These are phyloP conservation scores for Fusarium sp. DNA, from an alignment of 2,329 filamentous ascomycete genomes.

Conservation along the genomic window DNA sequence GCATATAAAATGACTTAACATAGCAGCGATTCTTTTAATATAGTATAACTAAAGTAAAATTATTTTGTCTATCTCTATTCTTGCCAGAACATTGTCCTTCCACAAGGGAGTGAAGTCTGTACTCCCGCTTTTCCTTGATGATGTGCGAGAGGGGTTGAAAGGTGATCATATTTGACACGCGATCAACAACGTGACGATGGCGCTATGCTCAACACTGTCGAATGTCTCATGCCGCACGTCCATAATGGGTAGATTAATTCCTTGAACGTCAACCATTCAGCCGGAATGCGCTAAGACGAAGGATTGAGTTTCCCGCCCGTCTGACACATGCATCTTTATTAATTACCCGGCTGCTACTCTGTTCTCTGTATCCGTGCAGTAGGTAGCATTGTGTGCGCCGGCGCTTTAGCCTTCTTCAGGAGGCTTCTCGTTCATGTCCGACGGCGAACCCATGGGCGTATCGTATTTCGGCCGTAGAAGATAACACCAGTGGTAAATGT, in stretches of 20 bases:
- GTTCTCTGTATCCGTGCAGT: neutral
- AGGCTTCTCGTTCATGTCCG: constrained; percentile 11
- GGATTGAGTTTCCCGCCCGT: constrained; percentile 6
- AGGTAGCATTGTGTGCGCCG: neutral
- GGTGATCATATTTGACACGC: neutral
- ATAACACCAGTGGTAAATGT: constrained; percentile 62
- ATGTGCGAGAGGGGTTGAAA: neutral
- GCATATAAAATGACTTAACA: constrained; percentile 6
- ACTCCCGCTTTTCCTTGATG: too few species aligned
- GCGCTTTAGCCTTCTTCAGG: constrained; percentile 21
- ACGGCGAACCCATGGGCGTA: constrained; percentile 13
- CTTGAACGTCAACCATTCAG: constrained; percentile 9
- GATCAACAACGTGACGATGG: neutral
- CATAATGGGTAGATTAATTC: neutral
- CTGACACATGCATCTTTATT: constrained; percentile 4
- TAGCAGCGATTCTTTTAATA: neutral
- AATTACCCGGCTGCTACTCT: constrained; percentile 1
- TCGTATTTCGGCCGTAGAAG: constrained; percentile 53
- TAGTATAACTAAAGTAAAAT: neutral
- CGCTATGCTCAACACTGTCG: constrained; percentile 3
- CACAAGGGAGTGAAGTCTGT: too few species aligned
- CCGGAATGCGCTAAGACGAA: constrained; percentile 4
- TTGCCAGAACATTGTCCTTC: neutral
- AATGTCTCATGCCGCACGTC: neutral
- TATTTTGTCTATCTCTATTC: neutral